Base-by-base conservation (phyloP, 495 filamentous ascomycete species). In the Trichoderma gamsii region DNA sequence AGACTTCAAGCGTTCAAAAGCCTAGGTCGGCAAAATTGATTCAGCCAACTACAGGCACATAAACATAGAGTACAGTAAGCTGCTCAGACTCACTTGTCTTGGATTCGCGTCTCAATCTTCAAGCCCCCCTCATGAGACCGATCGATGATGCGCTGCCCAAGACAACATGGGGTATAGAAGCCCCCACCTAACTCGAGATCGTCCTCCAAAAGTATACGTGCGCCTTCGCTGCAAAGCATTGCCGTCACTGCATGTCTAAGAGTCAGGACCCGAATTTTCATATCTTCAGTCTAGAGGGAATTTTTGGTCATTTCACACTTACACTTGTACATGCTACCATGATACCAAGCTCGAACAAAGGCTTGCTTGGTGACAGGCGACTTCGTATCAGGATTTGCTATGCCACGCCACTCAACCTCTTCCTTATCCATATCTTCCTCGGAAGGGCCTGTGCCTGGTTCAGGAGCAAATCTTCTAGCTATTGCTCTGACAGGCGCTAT, bases 141-240 rank as follows among this genome's bases (percentile, higher is more conserved):
- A 72, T 95, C 88, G 68, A 95, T 82, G 72, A 86, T 93, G 38
- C 81, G 80, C 75, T 93, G 89, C 0, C 92, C 92, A 46, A 97
- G 77, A 49, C 86, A 90, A n/a, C 91, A 90, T n/a, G 92, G 84
- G 1, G 92, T 97, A 23, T 92, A 86, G 29, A 96, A 79, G 12
- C 91, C 91, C 29, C 91, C 88, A 0, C 83, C 79, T 1, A 90
- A 80, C 23, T 84, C 79, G 41, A 86, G 73, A 64, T 87, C 86
- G 41, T 90, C 85, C 29, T 86, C 79, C 18, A 96, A 79, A 41
- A 97, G 78, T 4, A 87, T 85, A 70, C 87, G 84, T 1, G 91
- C 92, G 7, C 87, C 92, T 75, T 93, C 85, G 1, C 86, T 83
- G 29, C 92, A 65, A 66, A 89, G 78, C 25, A 90, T 44, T 0